These are phyloP conservation scores for Hericium rajendrae DNA, from an alignment of 768 basidiomycete genomes.

Conservation along the genomic window DNA sequence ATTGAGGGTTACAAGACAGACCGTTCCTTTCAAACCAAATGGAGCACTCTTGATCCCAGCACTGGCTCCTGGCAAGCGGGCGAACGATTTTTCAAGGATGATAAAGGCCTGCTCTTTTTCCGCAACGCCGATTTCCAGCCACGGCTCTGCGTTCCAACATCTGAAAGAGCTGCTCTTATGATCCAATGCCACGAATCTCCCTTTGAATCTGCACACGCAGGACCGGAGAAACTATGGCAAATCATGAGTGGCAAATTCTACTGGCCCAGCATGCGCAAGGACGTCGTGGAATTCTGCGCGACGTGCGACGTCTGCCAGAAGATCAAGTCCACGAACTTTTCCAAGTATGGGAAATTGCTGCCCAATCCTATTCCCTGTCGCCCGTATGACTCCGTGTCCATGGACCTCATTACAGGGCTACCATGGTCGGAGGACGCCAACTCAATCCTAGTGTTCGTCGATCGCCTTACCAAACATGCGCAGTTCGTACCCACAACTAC, in stretches of 20 bases:
- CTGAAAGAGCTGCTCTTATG: not conserved
- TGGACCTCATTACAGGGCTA: too few species aligned
- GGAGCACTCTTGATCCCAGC: not conserved
- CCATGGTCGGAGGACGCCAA: too few species aligned
- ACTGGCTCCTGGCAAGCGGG: not conserved
- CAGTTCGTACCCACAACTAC: slow-evolving; percentile 20
- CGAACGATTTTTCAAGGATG: slow-evolving; percentile 8
- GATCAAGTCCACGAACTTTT: too few species aligned
- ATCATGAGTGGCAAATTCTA: not conserved
- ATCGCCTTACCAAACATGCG: slow-evolving; percentile 22
- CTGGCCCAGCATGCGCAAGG: not conserved
- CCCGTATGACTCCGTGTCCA: too few species aligned
- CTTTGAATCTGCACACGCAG: not conserved
- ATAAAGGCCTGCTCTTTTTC: slow-evolving; percentile 11
- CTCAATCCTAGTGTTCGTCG: slow-evolving; percentile 5
- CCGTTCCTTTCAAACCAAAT: not conserved
- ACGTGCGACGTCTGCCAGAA: too few species aligned
- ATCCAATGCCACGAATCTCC: slow-evolving; percentile 5
- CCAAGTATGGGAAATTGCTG: too few species aligned
- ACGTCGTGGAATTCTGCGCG: too few species aligned
- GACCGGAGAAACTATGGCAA: slow-evolving; percentile 1
- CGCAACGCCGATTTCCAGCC: slow-evolving; percentile 12
- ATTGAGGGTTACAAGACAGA: too few species aligned
- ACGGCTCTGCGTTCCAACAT: slow-evolving; percentile 10
- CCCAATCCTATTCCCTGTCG: too few species aligned